Conservation (phyloP, 768 basidiomycete species). For the Macrolepiota albuminosa region DNA sequence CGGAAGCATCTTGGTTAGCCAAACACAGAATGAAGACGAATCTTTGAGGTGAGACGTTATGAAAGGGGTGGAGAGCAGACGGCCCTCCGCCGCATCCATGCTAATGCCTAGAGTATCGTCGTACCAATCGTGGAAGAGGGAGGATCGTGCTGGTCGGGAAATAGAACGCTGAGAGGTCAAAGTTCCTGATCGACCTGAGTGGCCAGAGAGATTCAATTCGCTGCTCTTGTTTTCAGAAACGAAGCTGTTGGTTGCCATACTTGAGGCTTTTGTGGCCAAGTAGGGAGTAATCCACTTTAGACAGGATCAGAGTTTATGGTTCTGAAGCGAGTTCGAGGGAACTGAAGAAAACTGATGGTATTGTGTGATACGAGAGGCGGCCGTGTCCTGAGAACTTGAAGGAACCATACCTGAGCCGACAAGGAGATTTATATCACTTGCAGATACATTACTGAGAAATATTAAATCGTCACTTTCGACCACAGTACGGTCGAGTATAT, state of each 20-base stretch:
- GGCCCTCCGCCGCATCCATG: conserved; percentile 52
- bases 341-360: conserved; percentile 51
- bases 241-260: background rate
- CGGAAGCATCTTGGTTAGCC: conserved; percentile 19
- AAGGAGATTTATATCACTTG: conserved; percentile 12
- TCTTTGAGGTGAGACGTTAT: conserved; percentile 54
- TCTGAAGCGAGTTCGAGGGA: conserved; percentile 49
- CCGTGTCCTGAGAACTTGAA: conserved; percentile 42
- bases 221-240: conserved; percentile 3
- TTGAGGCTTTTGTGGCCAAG: conserved; percentile 8
- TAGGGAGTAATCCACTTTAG: conserved; percentile 24
- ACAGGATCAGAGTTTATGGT: conserved; percentile 35
- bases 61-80: conserved; percentile 55
- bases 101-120: conserved; percentile 57
- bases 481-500: conserved; percentile 3
- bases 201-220: conserved; percentile 1
- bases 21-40: conserved; percentile 25
- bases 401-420: conserved; percentile 22
- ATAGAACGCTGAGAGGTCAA: background rate
- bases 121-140: conserved; percentile 53
- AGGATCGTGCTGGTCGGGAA: conserved; percentile 13
- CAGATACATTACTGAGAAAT: conserved; percentile 11
- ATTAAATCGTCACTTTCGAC: background rate
- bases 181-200: conserved; percentile 1
- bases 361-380: conserved; percentile 53